Base-by-base conservation (phyloP, 768 basidiomycete species). In the Dendrothele bispora region DNA sequence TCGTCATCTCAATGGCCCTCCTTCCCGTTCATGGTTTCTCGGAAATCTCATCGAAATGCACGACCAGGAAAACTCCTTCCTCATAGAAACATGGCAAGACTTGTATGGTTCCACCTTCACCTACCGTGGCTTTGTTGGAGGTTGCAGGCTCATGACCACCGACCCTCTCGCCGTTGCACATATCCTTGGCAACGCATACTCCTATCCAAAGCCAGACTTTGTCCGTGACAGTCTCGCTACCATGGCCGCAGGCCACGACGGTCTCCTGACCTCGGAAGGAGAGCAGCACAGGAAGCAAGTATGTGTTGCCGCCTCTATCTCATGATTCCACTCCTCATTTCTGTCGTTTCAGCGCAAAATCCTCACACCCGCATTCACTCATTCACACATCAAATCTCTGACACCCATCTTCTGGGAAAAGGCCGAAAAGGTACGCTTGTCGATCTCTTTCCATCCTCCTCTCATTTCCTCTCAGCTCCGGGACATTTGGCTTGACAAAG, bases 181-280 rank as follows among this genome's bases (percentile, higher is more conserved):
- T 48, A 79, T 88, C 37, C 73, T 88, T 39, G 64, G 69, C 7
- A 71, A 75, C 43, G 70, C 79, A 0, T 79, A 83, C 50, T 68
- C 77, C 47, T 83, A 79, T 55, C 82, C 78, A 24, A 86, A 87
- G 61, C 82, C 83, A 2, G 74, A 79, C 48, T 80, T 80, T 50
- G 68, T 82, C 14, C 62, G 72, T 12, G 77, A 80, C 34, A 71
- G 62, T 47, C 67, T 81, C 18, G 75, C 77, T 0, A 67, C 67
- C 30, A 81, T 81, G 78, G 72, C 69, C 22, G 74, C 70, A 0
- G 78, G 82, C 2, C 60, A 65, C 24, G 71, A 80, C 11, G 74
- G 79, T 5, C 54, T 81, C 15, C 62, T 82, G 34, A 75, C 72
- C 11, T 72, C 72, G 1, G 79, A 83, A 52, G 83, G 83, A 17